Conservation (phyloP, 495 filamentous ascomycete genomes). For the Daldinia concentrica region DNA sequence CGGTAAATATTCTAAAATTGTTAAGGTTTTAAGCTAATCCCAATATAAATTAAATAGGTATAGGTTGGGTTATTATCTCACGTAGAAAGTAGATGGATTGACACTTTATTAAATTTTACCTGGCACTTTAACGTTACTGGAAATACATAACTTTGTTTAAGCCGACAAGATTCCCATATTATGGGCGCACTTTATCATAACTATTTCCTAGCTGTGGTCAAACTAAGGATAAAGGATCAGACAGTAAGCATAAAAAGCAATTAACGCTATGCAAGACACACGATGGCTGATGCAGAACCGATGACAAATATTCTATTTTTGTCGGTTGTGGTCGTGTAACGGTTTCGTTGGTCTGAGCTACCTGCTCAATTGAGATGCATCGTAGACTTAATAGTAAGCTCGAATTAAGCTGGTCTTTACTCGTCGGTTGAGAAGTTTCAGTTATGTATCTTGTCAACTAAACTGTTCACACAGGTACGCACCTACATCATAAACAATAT, state of each 20-base stretch:
- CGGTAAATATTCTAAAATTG: too few species aligned
- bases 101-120: too few species aligned
- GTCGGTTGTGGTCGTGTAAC: background rate
- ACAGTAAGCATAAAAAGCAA: background rate
- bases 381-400: slow-evolving; percentile 6
- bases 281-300: background rate
- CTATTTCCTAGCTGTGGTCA: background rate
- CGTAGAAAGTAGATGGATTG: too few species aligned
- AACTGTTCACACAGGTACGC: background rate
- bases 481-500: background rate
- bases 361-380: background rate
- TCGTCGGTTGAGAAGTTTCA: background rate
- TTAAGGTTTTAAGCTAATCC: too few species aligned
- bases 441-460: background rate
- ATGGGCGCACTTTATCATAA: background rate
- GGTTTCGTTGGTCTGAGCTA: background rate
- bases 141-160: background rate
- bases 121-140: too few species aligned
- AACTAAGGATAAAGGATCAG: background rate
- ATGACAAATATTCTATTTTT: slow-evolving; percentile 24
- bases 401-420: background rate
- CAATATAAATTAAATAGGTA: too few species aligned
- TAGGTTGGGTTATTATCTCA: too few species aligned
- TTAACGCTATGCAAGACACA: background rate
- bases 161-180: background rate